Base-by-base conservation (phyloP, 345 rosid genomes). In the Heritiera littoralis region DNA sequence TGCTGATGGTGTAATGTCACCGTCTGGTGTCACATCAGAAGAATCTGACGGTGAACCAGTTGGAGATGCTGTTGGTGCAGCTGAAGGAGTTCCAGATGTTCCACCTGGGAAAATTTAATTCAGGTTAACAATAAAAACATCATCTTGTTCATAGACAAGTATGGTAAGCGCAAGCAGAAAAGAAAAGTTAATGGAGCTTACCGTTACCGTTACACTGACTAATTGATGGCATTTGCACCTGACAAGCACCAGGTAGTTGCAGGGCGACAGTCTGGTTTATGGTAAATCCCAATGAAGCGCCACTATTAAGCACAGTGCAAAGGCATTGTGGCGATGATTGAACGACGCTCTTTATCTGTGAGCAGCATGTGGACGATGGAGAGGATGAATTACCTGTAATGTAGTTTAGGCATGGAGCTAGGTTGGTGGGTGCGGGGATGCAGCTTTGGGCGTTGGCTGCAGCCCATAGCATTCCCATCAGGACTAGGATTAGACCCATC, bases 201-300 rank as follows among this genome's bases (percentile, higher is more conserved):
- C 74, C 40, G 43, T 48, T 70, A 70, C 74, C 40, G 43, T 87
- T 88, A 81, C 97, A 90, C 77, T 84, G 96, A 86, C 85, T 86
- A 59, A 86, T 65, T 43, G 94, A 80, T 32, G 91, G 92, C 68
- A 89, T 85, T 80, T 87, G 91, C 45, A 94, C 88, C 49, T 83
- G 84, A 69, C 96, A 94, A 56, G 87, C 87, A 59, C 84, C 81
- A 23, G 98, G 94, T 69, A 92, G 92, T 38, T 87, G 80, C 66
- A 92, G 66, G 67, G 96, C 94, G 18, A 80, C 89, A 64, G 94
- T 94, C 73, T 86, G 91, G 84, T 91, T 94, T 35, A 94, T 83
- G 81, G 45, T 80, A 68, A 91, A 77, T 7, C 95, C 94, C 41
- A 87, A 35, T 12, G 88, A 80, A 40, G 90, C 40, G 7, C 84